These are phyloP conservation scores for Neofusicoccum kwambonambiense DNA, from an alignment of 2,329 filamentous ascomycete genomes.

Conservation along the genomic window DNA sequence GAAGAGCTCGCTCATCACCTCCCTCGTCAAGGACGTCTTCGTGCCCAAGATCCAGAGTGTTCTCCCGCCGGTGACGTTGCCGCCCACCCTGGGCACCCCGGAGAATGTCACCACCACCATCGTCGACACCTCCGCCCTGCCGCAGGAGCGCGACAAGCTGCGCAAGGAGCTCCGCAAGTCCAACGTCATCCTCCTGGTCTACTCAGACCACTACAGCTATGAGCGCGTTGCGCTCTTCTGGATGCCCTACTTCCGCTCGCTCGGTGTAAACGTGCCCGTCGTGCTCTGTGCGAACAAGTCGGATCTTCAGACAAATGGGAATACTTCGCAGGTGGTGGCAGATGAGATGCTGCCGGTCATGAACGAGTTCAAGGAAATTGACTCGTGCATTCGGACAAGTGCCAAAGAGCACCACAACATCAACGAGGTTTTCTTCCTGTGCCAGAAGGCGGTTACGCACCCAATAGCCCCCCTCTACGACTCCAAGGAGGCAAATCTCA, in stretches of 20 bases:
- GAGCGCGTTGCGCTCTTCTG: slow-evolving; percentile 95
- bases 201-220: slow-evolving; percentile 98
- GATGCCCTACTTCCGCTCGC: slow-evolving; percentile 95
- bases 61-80: slow-evolving; percentile 91
- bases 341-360: slow-evolving; percentile 98
- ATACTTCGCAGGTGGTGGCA: slow-evolving; percentile 80
- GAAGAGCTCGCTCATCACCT: slow-evolving; percentile 69
- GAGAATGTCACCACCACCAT: slow-evolving; percentile 98
- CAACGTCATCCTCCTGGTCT: slow-evolving; percentile 94
- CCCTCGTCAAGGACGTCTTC: slow-evolving; percentile 95
- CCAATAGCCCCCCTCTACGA: slow-evolving; percentile 96
- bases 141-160: slow-evolving; percentile 85
- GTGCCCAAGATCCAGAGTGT: slow-evolving; percentile 94
- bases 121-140: slow-evolving; percentile 93
- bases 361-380: slow-evolving; percentile 98
- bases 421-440: slow-evolving; percentile 93
- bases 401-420: slow-evolving; percentile 90
- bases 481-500: slow-evolving; percentile 83
- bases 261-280: slow-evolving; percentile 98
- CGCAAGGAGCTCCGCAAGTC: slow-evolving; percentile 94
- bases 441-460: slow-evolving; percentile 96
- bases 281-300: slow-evolving; percentile 97
- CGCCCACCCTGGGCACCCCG: slow-evolving; percentile 85
- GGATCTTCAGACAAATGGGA: slow-evolving; percentile 74
- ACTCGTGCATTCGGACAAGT: slow-evolving; percentile 94